A percentile compares a stretch with the other conserved stretches of the same genome.
Evolutionary conservation across 768 basidiomycete species (phyloP).

Genomic region (Suillus fuscotomentosus): DNA sequence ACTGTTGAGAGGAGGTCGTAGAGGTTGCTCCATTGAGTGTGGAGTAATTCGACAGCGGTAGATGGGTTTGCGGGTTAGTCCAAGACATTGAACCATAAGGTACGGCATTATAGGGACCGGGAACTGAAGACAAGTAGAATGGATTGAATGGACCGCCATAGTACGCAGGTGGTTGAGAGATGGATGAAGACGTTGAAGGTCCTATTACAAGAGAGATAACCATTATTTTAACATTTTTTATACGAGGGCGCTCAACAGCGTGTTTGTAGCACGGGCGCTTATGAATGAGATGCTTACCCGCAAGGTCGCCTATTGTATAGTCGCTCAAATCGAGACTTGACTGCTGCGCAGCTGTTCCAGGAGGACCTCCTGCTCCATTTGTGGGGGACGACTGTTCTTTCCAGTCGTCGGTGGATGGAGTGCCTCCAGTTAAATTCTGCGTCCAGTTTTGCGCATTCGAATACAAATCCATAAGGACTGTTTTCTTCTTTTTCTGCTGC

Average conservation of each 20-base stretch:
- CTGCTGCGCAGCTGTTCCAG: slow-evolving; percentile 27
- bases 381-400: slow-evolving; percentile 33
- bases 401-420: slow-evolving; percentile 37
- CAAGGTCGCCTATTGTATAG: slow-evolving; percentile 41
- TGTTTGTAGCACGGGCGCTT: slow-evolving; percentile 25
- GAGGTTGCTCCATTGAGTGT: slow-evolving; percentile 75
- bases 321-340: slow-evolving; percentile 40
- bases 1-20: slow-evolving; percentile 25
- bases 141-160: slow-evolving; percentile 40
- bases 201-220: slow-evolving; percentile 16
- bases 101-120: slow-evolving; percentile 51
- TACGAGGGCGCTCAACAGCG: slow-evolving; percentile 7
- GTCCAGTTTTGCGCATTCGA: slow-evolving; percentile 41
- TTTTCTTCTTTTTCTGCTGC: slow-evolving; percentile 40
- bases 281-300: slow-evolving; percentile 37
- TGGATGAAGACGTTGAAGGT: slow-evolving; percentile 40
- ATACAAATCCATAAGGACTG: slow-evolving; percentile 46
- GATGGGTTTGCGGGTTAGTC: slow-evolving; percentile 36
- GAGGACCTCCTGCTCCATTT: slow-evolving; percentile 23
- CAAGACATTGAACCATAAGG: slow-evolving; percentile 52
- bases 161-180: slow-evolving; percentile 40
- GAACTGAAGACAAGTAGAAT: slow-evolving; percentile 40
- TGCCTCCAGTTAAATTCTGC: slow-evolving; percentile 34
- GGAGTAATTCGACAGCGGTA: slow-evolving; percentile 77
- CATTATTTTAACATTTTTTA: slow-evolving; percentile 11